These are phyloP conservation scores for Onygena corvina DNA, from an alignment of 2,329 filamentous ascomycete species.

Conservation along the genomic window DNA sequence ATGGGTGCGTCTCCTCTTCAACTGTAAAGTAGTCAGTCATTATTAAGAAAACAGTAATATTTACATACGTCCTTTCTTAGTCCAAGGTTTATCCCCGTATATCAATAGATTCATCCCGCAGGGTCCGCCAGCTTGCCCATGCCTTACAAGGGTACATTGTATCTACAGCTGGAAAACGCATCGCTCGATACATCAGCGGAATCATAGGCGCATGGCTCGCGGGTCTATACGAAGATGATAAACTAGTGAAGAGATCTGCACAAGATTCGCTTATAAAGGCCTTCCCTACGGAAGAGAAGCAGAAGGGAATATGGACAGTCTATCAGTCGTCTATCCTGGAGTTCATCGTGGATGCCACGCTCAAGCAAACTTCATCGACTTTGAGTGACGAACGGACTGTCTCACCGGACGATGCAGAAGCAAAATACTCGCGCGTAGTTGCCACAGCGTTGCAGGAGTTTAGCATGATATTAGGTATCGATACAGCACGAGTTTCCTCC, in stretches of 20 bases:
- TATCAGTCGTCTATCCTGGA: conserved; percentile 72
- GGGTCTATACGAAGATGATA: conserved; percentile 76
- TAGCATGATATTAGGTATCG: conserved; percentile 37
- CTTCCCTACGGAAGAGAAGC: conserved; percentile 69
- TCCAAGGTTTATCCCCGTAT: conserved; percentile 74
- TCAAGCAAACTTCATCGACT: conserved; percentile 64
- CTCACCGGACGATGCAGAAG: conserved; percentile 68
- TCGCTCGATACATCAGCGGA: conserved; percentile 65
- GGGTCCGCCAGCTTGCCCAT: conserved; percentile 80
- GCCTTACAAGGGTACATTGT: conserved; percentile 54
- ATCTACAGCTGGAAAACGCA: conserved; percentile 57
- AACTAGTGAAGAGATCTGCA: conserved; percentile 61
- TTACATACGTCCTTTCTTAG: conserved; percentile 37
- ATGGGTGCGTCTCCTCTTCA: conserved; percentile 53
- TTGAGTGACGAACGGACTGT: conserved; percentile 82
- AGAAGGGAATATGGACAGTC: conserved; percentile 61
- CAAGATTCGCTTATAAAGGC: conserved; percentile 63
- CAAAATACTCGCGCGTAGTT: conserved; percentile 74
- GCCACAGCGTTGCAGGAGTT: conserved; percentile 47
- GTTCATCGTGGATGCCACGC: conserved; percentile 65
- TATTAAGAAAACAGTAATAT: conserved; percentile 31
- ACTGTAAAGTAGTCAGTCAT: conserved; percentile 1
- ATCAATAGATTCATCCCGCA: conserved; percentile 78
- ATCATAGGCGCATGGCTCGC: conserved; percentile 84
- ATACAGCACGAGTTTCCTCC: background rate